Evolutionary conservation across 2,329 filamentous ascomycete genomes (phyloP).

Genomic region (Alternaria tenuissima): DNA sequence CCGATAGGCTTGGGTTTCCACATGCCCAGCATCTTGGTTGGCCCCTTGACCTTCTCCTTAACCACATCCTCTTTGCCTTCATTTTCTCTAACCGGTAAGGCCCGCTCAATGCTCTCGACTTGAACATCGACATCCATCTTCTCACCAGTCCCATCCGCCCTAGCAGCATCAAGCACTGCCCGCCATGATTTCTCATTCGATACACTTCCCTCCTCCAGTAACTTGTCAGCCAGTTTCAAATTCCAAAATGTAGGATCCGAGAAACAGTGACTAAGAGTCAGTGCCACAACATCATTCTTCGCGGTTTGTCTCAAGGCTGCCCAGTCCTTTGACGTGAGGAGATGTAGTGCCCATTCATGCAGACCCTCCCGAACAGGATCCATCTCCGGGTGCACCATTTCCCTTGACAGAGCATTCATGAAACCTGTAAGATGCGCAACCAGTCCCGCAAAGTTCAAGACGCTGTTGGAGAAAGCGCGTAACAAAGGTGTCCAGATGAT

Average conservation of each 20-base stretch:
- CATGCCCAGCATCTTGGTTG: slow-evolving; percentile 42
- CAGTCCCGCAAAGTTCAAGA: slow-evolving; percentile 46
- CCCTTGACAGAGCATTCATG: slow-evolving; percentile 35
- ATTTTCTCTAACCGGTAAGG: slow-evolving; percentile 1
- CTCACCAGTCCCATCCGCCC: slow-evolving; percentile 8
- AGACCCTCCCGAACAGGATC: slow-evolving; percentile 54
- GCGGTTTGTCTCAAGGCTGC: slow-evolving; percentile 22
- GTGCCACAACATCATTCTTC: slow-evolving; percentile 11
- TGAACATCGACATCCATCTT: slow-evolving; percentile 20
- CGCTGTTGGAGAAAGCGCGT: slow-evolving; percentile 41
- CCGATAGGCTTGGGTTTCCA: slow-evolving; percentile 47
- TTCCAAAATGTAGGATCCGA: slow-evolving; percentile 50
- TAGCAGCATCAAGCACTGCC: slow-evolving; percentile 44
- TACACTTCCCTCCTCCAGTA: slow-evolving; percentile 39
- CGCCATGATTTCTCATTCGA: slow-evolving; percentile 24
- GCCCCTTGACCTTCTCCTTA: slow-evolving; percentile 30
- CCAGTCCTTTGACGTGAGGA: slow-evolving; percentile 54
- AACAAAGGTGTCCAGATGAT: slow-evolving; percentile 56
- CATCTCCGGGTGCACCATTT: slow-evolving; percentile 17
- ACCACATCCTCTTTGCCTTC: slow-evolving; percentile 2
- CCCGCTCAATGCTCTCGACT: slow-evolving; percentile 5
- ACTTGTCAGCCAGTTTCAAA: slow-evolving; percentile 42
- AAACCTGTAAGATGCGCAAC: slow-evolving; percentile 51
- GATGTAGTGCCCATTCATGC: slow-evolving; percentile 60
- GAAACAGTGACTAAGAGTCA: slow-evolving; percentile 41